These are phyloP conservation scores for Exophiala bonariae DNA, from an alignment of 2,329 filamentous ascomycete species.

Conservation along the genomic window DNA sequence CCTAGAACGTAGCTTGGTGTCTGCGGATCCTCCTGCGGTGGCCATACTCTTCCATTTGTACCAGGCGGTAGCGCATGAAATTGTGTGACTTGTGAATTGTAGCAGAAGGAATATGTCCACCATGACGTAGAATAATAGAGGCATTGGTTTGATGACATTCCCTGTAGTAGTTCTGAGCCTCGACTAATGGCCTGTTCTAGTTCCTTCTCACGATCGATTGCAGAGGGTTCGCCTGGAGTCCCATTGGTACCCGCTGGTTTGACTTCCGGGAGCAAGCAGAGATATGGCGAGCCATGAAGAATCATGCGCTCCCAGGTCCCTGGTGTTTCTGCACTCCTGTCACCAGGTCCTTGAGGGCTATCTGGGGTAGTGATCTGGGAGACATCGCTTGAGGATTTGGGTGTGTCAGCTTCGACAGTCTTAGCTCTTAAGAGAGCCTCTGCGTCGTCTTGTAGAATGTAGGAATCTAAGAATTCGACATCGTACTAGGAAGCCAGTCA, in stretches of 20 bases:
- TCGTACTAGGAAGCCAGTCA: conserved; percentile 67
- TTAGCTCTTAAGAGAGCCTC: conserved; percentile 12
- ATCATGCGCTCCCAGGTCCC: conserved; percentile 64
- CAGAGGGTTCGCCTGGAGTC: conserved; percentile 65
- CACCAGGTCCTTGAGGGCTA: not conserved
- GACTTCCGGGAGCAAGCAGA: conserved; percentile 81
- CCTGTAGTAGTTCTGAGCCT: conserved; percentile 76
- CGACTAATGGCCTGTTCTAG: conserved; percentile 72
- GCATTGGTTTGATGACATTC: conserved; percentile 71
- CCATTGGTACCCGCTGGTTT: conserved; percentile 61
- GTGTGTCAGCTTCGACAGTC: not conserved
- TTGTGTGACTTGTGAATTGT: conserved; percentile 81
- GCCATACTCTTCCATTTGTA: conserved; percentile 65
- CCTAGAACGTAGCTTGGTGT: conserved; percentile 79
- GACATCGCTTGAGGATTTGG: conserved; percentile 7
- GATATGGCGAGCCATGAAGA: conserved; percentile 67
- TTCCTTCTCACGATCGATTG: conserved; percentile 72
- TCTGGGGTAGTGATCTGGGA: not conserved
- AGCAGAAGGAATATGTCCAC: conserved; percentile 97
- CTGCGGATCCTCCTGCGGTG: conserved; percentile 73
- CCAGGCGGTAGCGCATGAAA: conserved; percentile 79
- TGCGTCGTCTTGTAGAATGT: conserved; percentile 34
- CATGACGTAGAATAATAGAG: conserved; percentile 83
- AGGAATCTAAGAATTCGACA: conserved; percentile 71
- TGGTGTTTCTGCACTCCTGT: not conserved